Evolutionary conservation across 2,329 filamentous ascomycete genomes (phyloP).

Genomic region (Leptographium wingfieldii): DNA sequence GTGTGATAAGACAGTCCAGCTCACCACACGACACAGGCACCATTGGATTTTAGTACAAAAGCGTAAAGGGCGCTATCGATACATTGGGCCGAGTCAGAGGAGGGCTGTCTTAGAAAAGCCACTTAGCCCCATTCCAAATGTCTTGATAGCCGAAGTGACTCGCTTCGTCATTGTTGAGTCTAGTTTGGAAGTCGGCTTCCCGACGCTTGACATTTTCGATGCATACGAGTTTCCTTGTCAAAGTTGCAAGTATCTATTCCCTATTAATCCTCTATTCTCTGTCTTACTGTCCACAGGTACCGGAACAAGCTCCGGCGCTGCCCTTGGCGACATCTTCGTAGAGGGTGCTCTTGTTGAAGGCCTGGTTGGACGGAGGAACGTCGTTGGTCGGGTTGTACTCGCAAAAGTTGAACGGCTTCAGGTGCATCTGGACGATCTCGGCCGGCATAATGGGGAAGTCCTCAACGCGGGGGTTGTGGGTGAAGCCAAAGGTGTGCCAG

Average conservation of each 20-base stretch:
- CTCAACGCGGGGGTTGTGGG: slow-evolving; percentile 51
- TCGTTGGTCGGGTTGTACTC: slow-evolving; percentile 35
- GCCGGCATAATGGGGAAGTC: slow-evolving; percentile 59
- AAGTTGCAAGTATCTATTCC: too few species aligned
- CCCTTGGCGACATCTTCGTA: background rate
- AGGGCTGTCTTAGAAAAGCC: background rate
- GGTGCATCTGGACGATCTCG: slow-evolving; percentile 36
- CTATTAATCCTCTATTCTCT: background rate
- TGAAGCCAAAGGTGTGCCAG: slow-evolving; percentile 46
- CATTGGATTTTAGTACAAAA: background rate
- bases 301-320: background rate
- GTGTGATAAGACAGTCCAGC: background rate
- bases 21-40: background rate
- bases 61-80: background rate
- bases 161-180: too few species aligned
- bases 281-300: background rate
- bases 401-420: slow-evolving; percentile 43
- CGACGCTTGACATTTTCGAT: too few species aligned
- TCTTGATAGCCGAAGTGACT: too few species aligned
- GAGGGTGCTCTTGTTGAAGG: slow-evolving; percentile 18
- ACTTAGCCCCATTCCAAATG: background rate
- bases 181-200: too few species aligned
- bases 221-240: too few species aligned
- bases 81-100: background rate
- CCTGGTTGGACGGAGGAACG: slow-evolving; percentile 28